Percentiles rank a stretch among this genome's conserved stretches.
phyloP scores from a whole-genome alignment of 2,329 filamentous ascomycete species.

The Colletotrichum sp. region DNA sequence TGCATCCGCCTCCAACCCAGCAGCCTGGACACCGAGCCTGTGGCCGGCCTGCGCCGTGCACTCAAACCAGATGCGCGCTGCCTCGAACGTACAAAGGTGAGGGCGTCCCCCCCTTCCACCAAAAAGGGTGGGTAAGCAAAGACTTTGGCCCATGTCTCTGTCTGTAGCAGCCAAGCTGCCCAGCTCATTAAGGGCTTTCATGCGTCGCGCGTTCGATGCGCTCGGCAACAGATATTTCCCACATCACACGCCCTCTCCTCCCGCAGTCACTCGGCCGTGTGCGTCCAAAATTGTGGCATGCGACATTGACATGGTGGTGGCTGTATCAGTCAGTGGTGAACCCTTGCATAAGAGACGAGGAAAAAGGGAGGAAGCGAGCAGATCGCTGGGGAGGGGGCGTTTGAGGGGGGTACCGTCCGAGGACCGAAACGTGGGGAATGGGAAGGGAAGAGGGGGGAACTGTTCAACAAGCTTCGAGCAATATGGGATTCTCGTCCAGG shows the following conservation, averaged over 20 bases:
- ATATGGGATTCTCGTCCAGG: neutral
- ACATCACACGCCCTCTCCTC: neutral
- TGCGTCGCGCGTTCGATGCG: neutral
- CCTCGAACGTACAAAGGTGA: neutral
- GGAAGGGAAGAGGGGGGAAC: neutral
- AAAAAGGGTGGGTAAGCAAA: neutral
- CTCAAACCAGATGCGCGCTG: neutral
- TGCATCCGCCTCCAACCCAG: neutral
- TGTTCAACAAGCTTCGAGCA: neutral
- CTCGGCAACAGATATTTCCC: neutral
- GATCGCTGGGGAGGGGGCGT: neutral
- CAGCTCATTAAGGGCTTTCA: neutral
- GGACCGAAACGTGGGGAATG: slow-evolving; percentile 3
- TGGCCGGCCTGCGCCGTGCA: neutral
- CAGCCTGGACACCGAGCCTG: neutral
- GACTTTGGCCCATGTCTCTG: neutral
- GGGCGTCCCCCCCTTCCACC: neutral
- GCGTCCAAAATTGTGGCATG: neutral
- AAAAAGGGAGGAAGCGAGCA: neutral
- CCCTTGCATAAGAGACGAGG: neutral
- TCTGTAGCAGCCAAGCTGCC: neutral
- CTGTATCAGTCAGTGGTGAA: neutral
- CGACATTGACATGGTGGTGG: neutral
- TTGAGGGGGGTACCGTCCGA: neutral
- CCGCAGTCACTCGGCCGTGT: neutral